Evolutionary conservation across 352 stramenopile genomes (phyloP).

Genomic region (Globisporangium uncinulatum): DNA sequence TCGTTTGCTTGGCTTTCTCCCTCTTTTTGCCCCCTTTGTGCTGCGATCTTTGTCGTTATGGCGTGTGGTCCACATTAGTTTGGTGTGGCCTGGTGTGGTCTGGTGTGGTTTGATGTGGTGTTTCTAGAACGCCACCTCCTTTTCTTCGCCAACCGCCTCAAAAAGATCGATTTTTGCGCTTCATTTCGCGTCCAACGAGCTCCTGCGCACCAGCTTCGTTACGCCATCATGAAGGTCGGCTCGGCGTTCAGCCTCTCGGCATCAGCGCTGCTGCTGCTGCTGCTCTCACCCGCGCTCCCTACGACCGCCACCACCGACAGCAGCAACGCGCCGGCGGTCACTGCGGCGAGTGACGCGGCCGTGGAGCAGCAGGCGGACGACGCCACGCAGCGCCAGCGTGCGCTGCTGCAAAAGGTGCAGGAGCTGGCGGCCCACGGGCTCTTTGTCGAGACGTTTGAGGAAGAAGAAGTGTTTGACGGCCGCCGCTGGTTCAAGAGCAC

Average conservation of each 20-base stretch:
- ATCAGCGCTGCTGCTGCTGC: constrained; percentile 37
- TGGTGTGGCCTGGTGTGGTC: no score
- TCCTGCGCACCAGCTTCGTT: background rate
- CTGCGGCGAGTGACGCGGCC: no score
- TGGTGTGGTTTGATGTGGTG: no score
- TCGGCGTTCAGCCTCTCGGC: constrained; percentile 33
- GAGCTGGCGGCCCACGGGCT: constrained; percentile 48
- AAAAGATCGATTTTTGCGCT: background rate
- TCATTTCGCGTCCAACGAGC: background rate
- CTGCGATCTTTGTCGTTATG: no score
- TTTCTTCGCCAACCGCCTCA: no score
- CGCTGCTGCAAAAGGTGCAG: constrained; percentile 36
- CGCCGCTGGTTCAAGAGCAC: constrained; percentile 80
- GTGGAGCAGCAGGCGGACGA: constrained; percentile 6
- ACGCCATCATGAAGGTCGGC: constrained; percentile 47
- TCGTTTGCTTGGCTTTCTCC: no score
- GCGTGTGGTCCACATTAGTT: no score
- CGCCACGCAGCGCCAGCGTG: constrained; percentile 17
- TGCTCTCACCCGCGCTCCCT: constrained; percentile 5
- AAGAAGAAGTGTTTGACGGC: constrained; percentile 45
- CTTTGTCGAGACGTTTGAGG: constrained; percentile 80
- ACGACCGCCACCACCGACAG: background rate
- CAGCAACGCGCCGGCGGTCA: background rate
- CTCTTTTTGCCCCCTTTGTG: background rate
- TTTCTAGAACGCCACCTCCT: no score